Conservation (phyloP, 1,284 basidiomycete genomes). For the Somion occarium region DNA sequence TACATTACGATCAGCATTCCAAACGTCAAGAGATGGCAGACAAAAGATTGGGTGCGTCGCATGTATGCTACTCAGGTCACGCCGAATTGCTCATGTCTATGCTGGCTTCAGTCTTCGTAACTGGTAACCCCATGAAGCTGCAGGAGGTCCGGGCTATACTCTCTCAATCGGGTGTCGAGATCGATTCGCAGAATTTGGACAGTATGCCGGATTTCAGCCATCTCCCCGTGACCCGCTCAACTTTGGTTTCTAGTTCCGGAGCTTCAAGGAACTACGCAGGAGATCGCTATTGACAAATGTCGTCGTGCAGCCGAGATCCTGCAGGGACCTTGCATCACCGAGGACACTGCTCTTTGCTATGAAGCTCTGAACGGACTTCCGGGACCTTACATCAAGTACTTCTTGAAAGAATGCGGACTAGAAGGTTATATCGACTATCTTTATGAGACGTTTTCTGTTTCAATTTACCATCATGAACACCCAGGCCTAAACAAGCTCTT, state of each 20-base stretch:
- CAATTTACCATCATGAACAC: neutral
- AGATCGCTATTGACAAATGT: slow-evolving; percentile 90
- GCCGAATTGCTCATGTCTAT: neutral
- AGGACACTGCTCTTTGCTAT: slow-evolving; percentile 95
- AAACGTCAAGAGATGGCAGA: neutral
- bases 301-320: slow-evolving; percentile 79
- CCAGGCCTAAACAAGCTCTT: slow-evolving; percentile 86
- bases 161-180: slow-evolving; percentile 51
- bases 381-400: slow-evolving; percentile 97
- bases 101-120: slow-evolving; percentile 73
- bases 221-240: slow-evolving; percentile 6
- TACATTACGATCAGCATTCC: neutral
- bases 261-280: slow-evolving; percentile 88
- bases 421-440: slow-evolving; percentile 39
- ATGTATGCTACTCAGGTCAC: too few species aligned
- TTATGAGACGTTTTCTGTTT: neutral
- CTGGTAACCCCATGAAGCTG: slow-evolving; percentile 93
- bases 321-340: slow-evolving; percentile 87
- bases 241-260: slow-evolving; percentile 67
- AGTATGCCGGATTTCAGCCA: slow-evolving; percentile 39
- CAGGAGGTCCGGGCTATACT: slow-evolving; percentile 84
- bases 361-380: slow-evolving; percentile 87
- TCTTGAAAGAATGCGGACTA: slow-evolving; percentile 77
- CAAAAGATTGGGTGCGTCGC: neutral
- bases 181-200: slow-evolving; percentile 67